phyloP scores from a whole-genome alignment of 2,329 filamentous ascomycete genomes.

The Penicillium sp. region DNA sequence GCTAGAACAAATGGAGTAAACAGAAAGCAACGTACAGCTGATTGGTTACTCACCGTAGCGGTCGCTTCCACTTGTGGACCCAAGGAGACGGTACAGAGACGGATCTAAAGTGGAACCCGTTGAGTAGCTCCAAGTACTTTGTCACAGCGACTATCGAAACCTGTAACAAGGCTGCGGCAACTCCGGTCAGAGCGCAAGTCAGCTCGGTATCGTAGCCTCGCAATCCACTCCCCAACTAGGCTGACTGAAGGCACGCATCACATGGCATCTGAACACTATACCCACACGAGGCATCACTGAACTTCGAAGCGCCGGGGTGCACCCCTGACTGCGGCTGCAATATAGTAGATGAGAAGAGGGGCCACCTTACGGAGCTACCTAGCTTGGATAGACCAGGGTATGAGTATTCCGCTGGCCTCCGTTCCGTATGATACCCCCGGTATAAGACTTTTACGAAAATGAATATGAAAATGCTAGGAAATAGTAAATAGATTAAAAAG shows the following conservation, averaged over 20 bases:
- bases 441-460: not conserved
- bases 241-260: not conserved
- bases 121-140: not conserved
- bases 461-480: not conserved
- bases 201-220: not conserved
- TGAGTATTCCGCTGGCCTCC: not conserved
- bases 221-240: not conserved
- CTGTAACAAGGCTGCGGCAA: not conserved
- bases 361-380: not conserved
- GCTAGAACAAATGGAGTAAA: not conserved
- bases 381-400: not conserved
- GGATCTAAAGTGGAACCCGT: not conserved
- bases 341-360: not conserved
- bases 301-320: not conserved
- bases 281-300: not conserved
- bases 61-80: not conserved
- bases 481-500: not conserved
- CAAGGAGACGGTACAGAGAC: not conserved
- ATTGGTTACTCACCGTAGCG: not conserved
- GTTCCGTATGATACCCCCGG: not conserved
- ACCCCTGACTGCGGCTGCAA: conserved; percentile 2
- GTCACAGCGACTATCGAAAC: not conserved
- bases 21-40: not conserved
- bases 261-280: not conserved
- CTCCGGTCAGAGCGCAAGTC: not conserved